phyloP scores from a whole-genome alignment of 148 eudicot genomes.

The Drosera capensis region DNA sequence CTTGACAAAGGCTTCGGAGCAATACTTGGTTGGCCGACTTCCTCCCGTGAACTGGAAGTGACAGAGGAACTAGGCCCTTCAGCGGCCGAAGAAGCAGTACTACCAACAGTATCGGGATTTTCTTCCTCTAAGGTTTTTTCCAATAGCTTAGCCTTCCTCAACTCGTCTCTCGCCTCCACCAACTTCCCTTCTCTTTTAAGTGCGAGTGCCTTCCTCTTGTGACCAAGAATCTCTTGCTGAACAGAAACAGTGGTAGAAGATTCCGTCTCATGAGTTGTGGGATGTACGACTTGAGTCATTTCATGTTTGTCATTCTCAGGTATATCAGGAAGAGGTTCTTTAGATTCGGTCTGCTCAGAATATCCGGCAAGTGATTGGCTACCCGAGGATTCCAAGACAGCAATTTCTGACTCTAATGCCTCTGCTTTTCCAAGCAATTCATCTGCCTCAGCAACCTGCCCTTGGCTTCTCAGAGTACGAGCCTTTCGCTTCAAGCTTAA shows the following conservation, averaged over 20 bases:
- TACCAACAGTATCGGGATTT: conserved; percentile 14
- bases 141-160: conserved; percentile 62
- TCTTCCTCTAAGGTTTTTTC: conserved; percentile 42
- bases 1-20: conserved; percentile 44
- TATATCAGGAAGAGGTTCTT: not conserved
- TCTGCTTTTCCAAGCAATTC: conserved; percentile 49
- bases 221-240: conserved; percentile 46
- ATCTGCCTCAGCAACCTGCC: conserved; percentile 67
- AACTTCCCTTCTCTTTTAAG: conserved; percentile 77
- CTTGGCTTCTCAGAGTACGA: conserved; percentile 70
- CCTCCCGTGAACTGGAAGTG: conserved; percentile 17
- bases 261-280: too few relatives aligned
- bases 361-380: conserved; percentile 12
- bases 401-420: conserved; percentile 56
- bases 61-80: conserved; percentile 16
- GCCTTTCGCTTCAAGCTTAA: conserved; percentile 81
- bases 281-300: conserved; percentile 8
- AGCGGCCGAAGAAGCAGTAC: conserved; percentile 13
- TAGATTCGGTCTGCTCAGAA: conserved; percentile 8
- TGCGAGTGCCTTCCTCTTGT: conserved; percentile 58
- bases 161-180: conserved; percentile 79
- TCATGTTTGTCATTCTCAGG: not conserved
- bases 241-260: conserved; percentile 24
- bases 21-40: conserved; percentile 17
- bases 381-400: conserved; percentile 51